Percentiles rank a stretch among this genome's conserved stretches.
Conservation (phyloP, 2,329 filamentous ascomycete genomes). For the Neophaeococcomyces aloes region DNA sequence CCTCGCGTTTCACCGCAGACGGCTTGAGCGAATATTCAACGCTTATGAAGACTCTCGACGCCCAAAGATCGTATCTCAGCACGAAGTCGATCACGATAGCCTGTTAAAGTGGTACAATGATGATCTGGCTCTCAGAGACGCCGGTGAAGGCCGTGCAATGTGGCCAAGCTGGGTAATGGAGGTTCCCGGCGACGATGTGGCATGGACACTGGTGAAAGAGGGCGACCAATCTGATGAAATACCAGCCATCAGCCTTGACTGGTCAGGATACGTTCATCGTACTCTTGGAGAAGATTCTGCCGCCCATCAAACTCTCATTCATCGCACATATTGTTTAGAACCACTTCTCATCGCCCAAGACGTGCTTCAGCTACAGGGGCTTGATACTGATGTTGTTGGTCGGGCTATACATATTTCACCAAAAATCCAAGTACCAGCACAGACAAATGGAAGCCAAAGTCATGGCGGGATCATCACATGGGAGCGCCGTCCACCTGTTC, state of each 20-base stretch:
- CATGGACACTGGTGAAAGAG: background rate
- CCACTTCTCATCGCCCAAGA: constrained; percentile 13
- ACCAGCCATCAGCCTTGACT: constrained; percentile 3
- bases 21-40: constrained; percentile 2
- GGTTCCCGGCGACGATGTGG: constrained; percentile 9
- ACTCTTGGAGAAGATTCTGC: too few species aligned
- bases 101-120: background rate
- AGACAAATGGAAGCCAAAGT: too few species aligned
- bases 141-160: constrained; percentile 7
- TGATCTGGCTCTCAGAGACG: background rate
- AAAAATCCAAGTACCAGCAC: background rate
- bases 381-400: constrained; percentile 12
- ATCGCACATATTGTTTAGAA: constrained; percentile 14
- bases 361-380: constrained; percentile 2
- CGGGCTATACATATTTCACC: constrained; percentile 8
- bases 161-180: constrained; percentile 15
- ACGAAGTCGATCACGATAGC: background rate
- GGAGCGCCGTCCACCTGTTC: too few species aligned
- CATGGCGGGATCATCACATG: too few species aligned
- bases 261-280: too few species aligned
- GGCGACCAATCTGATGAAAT: background rate
- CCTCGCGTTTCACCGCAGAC: constrained; percentile 13
- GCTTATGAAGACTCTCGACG: background rate
- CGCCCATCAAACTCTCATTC: too few species aligned
- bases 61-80: too few species aligned